phyloP scores from a whole-genome alignment of 2,329 filamentous ascomycete species.

The Ceratocystiopsis brevicomis region DNA sequence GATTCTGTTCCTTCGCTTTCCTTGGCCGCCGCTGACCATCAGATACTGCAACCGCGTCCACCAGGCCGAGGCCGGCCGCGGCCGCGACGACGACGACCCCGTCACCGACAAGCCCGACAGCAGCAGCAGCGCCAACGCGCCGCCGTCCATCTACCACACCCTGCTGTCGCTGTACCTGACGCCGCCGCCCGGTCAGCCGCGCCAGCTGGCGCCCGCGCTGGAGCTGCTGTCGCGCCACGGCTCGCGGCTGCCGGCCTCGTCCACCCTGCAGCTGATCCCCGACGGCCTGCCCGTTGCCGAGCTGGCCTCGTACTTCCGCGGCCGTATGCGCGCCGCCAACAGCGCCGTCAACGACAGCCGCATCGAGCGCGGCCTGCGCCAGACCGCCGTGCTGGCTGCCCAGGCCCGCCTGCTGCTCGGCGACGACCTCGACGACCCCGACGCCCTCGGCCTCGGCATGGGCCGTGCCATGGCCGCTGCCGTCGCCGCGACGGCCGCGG shows the following conservation, averaged over 20 bases:
- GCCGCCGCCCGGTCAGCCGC: conserved; percentile 52
- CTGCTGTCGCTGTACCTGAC: conserved; percentile 77
- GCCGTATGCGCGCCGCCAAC: conserved; percentile 73
- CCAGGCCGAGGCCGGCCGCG: conserved; percentile 27
- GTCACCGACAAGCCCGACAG: background rate
- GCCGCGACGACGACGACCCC: background rate
- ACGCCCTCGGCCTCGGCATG: background rate
- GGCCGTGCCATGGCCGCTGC: no score
- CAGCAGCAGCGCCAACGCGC: conserved; percentile 11
- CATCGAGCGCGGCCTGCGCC: conserved; percentile 57
- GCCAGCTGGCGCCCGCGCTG: conserved; percentile 62
- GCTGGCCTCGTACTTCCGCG: conserved; percentile 78
- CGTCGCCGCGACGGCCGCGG: no score
- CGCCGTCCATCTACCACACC: conserved; percentile 75
- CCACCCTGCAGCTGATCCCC: conserved; percentile 73
- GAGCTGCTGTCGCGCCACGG: conserved; percentile 83
- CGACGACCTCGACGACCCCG: conserved; percentile 21
- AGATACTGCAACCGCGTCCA: conserved; percentile 84
- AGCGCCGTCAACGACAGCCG: conserved; percentile 62
- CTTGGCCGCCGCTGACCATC: conserved; percentile 9
- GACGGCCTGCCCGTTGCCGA: conserved; percentile 57
- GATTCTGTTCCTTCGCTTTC: background rate
- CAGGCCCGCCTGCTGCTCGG: conserved; percentile 60
- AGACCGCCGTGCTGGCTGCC: conserved; percentile 59
- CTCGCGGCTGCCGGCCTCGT: conserved; percentile 70